Evolutionary conservation across 2,329 filamentous ascomycete species (phyloP).

Genomic region (Diaporthe eres): DNA sequence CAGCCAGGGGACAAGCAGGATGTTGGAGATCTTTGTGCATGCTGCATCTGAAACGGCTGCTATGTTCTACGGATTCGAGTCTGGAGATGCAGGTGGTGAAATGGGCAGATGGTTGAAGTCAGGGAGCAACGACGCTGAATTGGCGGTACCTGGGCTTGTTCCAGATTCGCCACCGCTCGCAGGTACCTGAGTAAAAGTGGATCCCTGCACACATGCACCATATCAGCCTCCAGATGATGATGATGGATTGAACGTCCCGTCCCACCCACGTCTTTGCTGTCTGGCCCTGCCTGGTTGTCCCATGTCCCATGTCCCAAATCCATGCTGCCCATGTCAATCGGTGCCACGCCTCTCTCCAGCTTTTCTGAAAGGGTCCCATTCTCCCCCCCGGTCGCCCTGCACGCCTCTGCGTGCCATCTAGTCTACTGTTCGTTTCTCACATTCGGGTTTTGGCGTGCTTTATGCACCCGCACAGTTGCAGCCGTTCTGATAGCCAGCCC

Average conservation of each 20-base stretch:
- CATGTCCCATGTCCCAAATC: conserved; percentile 12
- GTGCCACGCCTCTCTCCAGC: conserved; percentile 31
- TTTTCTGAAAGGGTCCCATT: conserved; percentile 19
- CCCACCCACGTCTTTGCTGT: conserved; percentile 29
- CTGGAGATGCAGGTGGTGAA: neutral
- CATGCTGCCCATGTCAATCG: conserved; percentile 30
- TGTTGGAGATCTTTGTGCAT: neutral
- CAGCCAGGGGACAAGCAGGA: neutral
- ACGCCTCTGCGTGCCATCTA: neutral
- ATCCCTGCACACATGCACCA: conserved; percentile 21
- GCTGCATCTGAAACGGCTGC: neutral
- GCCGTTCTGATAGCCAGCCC: conserved; percentile 27
- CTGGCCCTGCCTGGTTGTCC: conserved; percentile 14
- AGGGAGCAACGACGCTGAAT: neutral
- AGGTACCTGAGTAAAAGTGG: conserved; percentile 19
- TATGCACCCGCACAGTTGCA: conserved; percentile 30
- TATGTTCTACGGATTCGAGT: neutral
- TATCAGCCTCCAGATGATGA: conserved; percentile 33
- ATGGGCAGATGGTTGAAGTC: neutral
- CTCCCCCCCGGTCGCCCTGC: conserved; percentile 7
- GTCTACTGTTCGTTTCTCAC: conserved; percentile 14
- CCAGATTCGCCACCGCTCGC: neutral
- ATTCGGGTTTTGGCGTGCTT: conserved; percentile 9
- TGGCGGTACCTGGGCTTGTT: neutral
- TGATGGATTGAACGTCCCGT: conserved; percentile 35